Conservation (phyloP, 805 yeast species). For the Nakazawaea ambrosiae region DNA sequence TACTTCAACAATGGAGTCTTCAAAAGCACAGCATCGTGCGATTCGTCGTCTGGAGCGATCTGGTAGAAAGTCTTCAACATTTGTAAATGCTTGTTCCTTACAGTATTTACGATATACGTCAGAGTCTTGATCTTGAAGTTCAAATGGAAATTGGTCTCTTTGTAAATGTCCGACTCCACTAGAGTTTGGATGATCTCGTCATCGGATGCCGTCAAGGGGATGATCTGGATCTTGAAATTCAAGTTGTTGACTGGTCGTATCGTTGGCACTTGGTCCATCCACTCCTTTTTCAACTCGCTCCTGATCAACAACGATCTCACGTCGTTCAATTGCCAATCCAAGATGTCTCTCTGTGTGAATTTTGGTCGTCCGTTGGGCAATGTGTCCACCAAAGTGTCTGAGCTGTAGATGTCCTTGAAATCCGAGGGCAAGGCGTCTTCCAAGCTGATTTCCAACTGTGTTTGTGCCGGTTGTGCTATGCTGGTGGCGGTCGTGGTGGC, state of each 20-base stretch:
- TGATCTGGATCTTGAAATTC: slow-evolving; percentile 37
- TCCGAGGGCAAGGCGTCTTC: slow-evolving; percentile 46
- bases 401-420: slow-evolving; percentile 50
- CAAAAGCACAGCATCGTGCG: slow-evolving; percentile 8
- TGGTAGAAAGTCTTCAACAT: slow-evolving; percentile 19
- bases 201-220: slow-evolving; percentile 50
- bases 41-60: slow-evolving; percentile 13
- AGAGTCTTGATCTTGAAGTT: slow-evolving; percentile 56
- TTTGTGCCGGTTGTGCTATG: background rate
- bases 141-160: slow-evolving; percentile 51
- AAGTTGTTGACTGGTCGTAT: slow-evolving; percentile 24
- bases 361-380: slow-evolving; percentile 53
- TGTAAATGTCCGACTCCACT: slow-evolving; percentile 55
- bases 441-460: slow-evolving; percentile 21
- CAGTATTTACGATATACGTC: slow-evolving; percentile 50
- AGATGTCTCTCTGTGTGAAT: slow-evolving; percentile 53
- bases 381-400: slow-evolving; percentile 43
- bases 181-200: slow-evolving; percentile 38
- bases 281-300: slow-evolving; percentile 41
- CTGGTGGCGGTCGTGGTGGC: slow-evolving; percentile 1
- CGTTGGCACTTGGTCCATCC: slow-evolving; percentile 47
- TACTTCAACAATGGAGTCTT: slow-evolving; percentile 22
- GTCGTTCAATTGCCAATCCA: slow-evolving; percentile 71
- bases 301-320: slow-evolving; percentile 56
- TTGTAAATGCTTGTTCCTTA: slow-evolving; percentile 38